Evolutionary conservation across 2,329 filamentous ascomycete species (phyloP).

Genomic region (Fusarium sp.): DNA sequence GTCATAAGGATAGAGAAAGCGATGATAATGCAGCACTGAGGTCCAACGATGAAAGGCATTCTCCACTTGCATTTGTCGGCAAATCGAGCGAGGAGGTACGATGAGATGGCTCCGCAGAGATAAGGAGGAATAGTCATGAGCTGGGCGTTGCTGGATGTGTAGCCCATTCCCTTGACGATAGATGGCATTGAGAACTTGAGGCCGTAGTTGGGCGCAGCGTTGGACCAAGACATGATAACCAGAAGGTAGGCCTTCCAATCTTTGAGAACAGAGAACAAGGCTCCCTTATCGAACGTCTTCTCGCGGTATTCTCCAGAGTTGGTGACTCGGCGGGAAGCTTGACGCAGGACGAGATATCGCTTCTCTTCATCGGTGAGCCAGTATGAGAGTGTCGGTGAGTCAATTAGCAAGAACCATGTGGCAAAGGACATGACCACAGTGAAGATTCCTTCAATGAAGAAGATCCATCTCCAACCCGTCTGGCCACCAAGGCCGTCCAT

Average conservation of each 20-base stretch:
- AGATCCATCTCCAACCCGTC: constrained; percentile 45
- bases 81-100: constrained; percentile 41
- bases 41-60: constrained; percentile 51
- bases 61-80: constrained; percentile 51
- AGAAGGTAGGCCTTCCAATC: constrained; percentile 55
- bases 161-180: constrained; percentile 57
- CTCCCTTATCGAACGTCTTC: constrained; percentile 22
- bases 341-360: constrained; percentile 28
- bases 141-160: constrained; percentile 48
- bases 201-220: constrained; percentile 51
- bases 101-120: constrained; percentile 39
- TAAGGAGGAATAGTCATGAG: constrained; percentile 54
- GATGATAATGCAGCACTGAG: constrained; percentile 48
- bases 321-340: constrained; percentile 26
- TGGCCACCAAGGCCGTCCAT: constrained; percentile 34
- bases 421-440: constrained; percentile 54
- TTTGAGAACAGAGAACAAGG: constrained; percentile 23
- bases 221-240: constrained; percentile 56
- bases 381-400: constrained; percentile 29
- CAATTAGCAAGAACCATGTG: constrained; percentile 62
- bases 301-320: constrained; percentile 30
- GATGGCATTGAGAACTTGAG: constrained; percentile 52
- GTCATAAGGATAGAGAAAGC: constrained; percentile 45
- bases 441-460: constrained; percentile 44
- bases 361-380: constrained; percentile 42